Percentiles rank a stretch among this genome's conserved stretches.
Conservation (phyloP, 2,329 filamentous ascomycete species). For the Scedosporium aurantiacum region DNA sequence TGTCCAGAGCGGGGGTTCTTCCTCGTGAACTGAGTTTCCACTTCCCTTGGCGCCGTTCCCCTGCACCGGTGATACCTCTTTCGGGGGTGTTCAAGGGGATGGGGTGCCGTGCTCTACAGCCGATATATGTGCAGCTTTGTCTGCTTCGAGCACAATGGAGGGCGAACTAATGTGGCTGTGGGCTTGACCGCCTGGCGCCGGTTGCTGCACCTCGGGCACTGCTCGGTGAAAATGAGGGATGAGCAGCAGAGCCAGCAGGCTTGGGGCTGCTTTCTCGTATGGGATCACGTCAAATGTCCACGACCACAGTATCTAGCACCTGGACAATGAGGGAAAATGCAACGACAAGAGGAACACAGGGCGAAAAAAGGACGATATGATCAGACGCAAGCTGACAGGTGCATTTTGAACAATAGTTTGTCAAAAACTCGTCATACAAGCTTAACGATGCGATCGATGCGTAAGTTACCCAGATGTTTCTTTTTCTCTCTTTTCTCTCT, state of each 20-base stretch:
- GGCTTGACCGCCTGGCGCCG: slow-evolving; percentile 5
- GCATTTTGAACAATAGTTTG: slow-evolving; percentile 24
- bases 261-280: neutral
- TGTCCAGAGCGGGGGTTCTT: neutral
- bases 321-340: neutral
- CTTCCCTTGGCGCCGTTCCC: neutral
- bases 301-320: neutral
- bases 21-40: neutral
- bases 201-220: slow-evolving; percentile 6
- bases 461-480: slow-evolving; percentile 31
- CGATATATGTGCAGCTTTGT: neutral
- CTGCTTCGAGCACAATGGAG: neutral
- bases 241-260: neutral
- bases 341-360: neutral
- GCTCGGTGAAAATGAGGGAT: slow-evolving; percentile 4
- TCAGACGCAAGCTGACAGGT: neutral
- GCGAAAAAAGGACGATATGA: neutral
- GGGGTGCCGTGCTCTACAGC: neutral
- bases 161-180: neutral
- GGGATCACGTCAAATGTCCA: neutral
- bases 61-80: neutral
- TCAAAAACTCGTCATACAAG: slow-evolving; percentile 32
- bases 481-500: slow-evolving; percentile 10
- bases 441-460: slow-evolving; percentile 43
- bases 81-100: neutral